A percentile compares a stretch with the other conserved stretches of the same genome.
These are phyloP conservation scores for Microcyclosporella mali DNA, from an alignment of 2,329 filamentous ascomycete genomes.

Conservation along the genomic window DNA sequence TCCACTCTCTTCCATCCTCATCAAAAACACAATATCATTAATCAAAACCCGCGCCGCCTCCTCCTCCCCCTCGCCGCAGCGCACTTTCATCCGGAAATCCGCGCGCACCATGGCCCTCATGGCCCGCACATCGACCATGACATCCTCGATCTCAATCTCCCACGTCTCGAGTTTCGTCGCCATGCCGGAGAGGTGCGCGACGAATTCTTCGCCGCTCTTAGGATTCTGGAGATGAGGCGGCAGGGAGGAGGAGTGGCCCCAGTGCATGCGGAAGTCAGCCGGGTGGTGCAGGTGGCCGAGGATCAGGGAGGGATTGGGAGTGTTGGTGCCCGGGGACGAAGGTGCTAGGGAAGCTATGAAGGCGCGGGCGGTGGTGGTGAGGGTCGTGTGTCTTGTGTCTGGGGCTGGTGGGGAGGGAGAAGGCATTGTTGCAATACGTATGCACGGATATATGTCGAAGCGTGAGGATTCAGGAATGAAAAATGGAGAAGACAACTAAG, in stretches of 20 bases:
- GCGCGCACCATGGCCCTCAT: conserved; percentile 21
- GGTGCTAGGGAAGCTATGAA: conserved; percentile 16
- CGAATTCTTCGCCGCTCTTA: conserved; percentile 19
- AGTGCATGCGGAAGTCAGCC: conserved; percentile 22
- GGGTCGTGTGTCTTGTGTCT: conserved; percentile 10
- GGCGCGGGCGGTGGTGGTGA: conserved; percentile 12
- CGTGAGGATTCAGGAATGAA: too few relatives aligned
- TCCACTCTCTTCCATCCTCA: conserved; percentile 25
- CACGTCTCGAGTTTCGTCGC: conserved; percentile 21
- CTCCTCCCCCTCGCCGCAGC: too few relatives aligned
- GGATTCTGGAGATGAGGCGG: conserved; percentile 20
- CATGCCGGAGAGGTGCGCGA: conserved; percentile 23
- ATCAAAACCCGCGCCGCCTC: conserved; percentile 18
- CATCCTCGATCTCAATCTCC: conserved; percentile 18
- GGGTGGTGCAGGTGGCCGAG: conserved; percentile 16
- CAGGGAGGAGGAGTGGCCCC: conserved; percentile 29
- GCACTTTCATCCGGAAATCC: conserved; percentile 25
- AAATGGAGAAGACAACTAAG: too few relatives aligned
- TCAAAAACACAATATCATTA: conserved; percentile 32
- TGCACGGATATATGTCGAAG: too few relatives aligned
- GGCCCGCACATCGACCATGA: conserved; percentile 26
- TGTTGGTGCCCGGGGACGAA: conserved; percentile 14
- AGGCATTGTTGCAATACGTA: too few relatives aligned
- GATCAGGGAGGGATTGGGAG: conserved; percentile 17
- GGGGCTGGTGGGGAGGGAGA: too few relatives aligned